These are phyloP conservation scores for Agaricales sp. DNA, from an alignment of 1,284 basidiomycete genomes.

Conservation along the genomic window DNA sequence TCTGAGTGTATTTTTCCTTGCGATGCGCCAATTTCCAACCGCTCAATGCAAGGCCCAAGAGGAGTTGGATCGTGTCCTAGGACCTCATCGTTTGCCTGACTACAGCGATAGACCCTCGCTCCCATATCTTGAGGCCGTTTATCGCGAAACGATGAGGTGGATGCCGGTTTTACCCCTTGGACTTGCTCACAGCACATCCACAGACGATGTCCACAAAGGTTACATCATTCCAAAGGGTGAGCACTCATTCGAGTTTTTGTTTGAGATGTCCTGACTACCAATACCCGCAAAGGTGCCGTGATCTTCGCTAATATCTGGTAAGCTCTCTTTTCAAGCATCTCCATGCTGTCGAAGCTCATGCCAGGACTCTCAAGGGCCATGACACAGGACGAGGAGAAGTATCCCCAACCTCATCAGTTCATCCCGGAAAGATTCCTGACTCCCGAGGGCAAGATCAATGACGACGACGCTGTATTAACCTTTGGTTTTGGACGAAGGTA, in stretches of 20 bases:
- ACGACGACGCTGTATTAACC: slow-evolving; percentile 14
- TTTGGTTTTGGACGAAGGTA: slow-evolving; percentile 25
- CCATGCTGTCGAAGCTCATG: background rate
- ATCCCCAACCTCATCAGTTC: slow-evolving; percentile 19
- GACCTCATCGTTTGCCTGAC: slow-evolving; percentile 14
- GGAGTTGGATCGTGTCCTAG: slow-evolving; percentile 15
- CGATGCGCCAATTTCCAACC: slow-evolving; percentile 15
- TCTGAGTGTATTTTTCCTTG: slow-evolving; percentile 12
- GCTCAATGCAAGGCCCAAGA: slow-evolving; percentile 15
- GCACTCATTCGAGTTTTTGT: background rate
- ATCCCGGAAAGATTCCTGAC: slow-evolving; percentile 19
- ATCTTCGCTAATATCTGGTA: background rate
- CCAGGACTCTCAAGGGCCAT: slow-evolving; percentile 17
- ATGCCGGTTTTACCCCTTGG: slow-evolving; percentile 12
- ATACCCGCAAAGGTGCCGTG: background rate
- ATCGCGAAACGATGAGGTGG: slow-evolving; percentile 26
- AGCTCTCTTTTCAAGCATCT: background rate
- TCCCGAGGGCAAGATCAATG: slow-evolving; percentile 17
- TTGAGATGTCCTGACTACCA: background rate
- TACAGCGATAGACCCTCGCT: slow-evolving; percentile 15
- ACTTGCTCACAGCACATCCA: slow-evolving; percentile 4
- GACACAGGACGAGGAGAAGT: slow-evolving; percentile 17
- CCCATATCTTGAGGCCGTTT: slow-evolving; percentile 19
- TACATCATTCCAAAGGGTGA: slow-evolving; percentile 10
- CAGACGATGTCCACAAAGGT: slow-evolving; percentile 7